Evolutionary conservation across 495 filamentous ascomycete species (phyloP), one percentile per base, ranked within the genome.

Genomic region (Sabuloglossum arenarium): DNA sequence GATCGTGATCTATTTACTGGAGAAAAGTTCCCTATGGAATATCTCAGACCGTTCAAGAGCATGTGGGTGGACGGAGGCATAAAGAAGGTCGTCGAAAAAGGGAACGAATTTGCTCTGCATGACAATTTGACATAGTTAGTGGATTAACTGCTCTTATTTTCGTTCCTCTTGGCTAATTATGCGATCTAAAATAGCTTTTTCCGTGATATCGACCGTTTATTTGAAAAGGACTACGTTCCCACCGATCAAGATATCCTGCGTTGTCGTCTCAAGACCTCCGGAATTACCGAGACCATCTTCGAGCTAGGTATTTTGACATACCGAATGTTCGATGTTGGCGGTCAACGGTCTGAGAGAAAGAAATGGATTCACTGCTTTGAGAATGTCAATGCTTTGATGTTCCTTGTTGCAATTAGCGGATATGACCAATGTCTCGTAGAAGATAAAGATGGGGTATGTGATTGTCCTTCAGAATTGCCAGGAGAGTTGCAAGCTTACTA

Each of bases 351-450:
- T 24, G 91, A 98, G 62, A 83, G 91, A 54, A 98, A 98, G 77
- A 98, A 98, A 70, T 98, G 91, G 91, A 96, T 98, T 61, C 91
- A 98, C 65, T 96, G 91, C 70, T 98, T 98, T 67, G 91, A 98
- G 64, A 94, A 94, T 63, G 91, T 98, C 59, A 89, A 87, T 56
- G 85, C 84, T 65, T 73, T 98, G 37, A 74, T 98, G 47, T 98
- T 98, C 70, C 78, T 98, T 64, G 91, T 94, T 52, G 91, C 91
- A 32, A 82, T 98, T 60, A 94, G 88, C 58, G 91, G 90, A 37
- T 98, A 97, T 65, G 91, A 98, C 66, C 91, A 98, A 68, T 90
- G 90, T 62, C 71, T 98, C 23, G 86, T 97, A 2, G 91, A 98
- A 69, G 91, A 98, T 66, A 91, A 94, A 69, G 94, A 91, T 60